A percentile compares a stretch with the other conserved stretches of the same genome.
Evolutionary conservation across 805 yeast genomes (phyloP).

Genomic region (Candida ficus): DNA sequence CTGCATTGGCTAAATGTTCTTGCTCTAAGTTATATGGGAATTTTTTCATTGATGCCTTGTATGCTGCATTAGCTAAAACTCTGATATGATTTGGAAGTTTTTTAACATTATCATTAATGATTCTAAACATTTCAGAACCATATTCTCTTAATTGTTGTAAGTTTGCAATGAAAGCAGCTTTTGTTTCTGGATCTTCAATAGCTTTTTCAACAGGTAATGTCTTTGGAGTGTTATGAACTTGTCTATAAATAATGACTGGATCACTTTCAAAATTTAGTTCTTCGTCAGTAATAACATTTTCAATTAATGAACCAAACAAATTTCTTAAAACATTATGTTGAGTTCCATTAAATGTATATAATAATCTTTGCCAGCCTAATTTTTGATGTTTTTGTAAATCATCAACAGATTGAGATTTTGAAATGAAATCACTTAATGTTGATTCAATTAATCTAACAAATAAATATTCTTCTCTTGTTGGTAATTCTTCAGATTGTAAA

Average conservation of each 20-base stretch:
- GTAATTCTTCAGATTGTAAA: conserved; percentile 22
- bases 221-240: conserved; percentile 33
- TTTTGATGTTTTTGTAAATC: conserved; percentile 17
- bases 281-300: conserved; percentile 28
- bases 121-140: conserved; percentile 53
- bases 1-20: conserved; percentile 60
- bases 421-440: conserved; percentile 31
- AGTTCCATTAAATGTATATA: conserved; percentile 34
- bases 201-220: conserved; percentile 58
- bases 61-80: conserved; percentile 46
- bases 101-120: conserved; percentile 40
- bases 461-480: conserved; percentile 24
- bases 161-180: conserved; percentile 64
- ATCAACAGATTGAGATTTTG: conserved; percentile 27
- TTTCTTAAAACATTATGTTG: conserved; percentile 28
- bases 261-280: conserved; percentile 70
- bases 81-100: conserved; percentile 53
- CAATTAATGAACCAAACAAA: conserved; percentile 35
- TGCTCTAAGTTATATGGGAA: conserved; percentile 58
- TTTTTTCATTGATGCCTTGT: conserved; percentile 32
- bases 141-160: conserved; percentile 70
- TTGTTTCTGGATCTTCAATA: conserved; percentile 72
- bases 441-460: conserved; percentile 21
- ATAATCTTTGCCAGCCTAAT: conserved; percentile 40
- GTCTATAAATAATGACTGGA: conserved; percentile 54